Evolutionary conservation across 2,329 filamentous ascomycete genomes (phyloP), one percentile per base, ranked within the genome.

Genomic region (Ophiocordyceps camponoti-saundersi): DNA sequence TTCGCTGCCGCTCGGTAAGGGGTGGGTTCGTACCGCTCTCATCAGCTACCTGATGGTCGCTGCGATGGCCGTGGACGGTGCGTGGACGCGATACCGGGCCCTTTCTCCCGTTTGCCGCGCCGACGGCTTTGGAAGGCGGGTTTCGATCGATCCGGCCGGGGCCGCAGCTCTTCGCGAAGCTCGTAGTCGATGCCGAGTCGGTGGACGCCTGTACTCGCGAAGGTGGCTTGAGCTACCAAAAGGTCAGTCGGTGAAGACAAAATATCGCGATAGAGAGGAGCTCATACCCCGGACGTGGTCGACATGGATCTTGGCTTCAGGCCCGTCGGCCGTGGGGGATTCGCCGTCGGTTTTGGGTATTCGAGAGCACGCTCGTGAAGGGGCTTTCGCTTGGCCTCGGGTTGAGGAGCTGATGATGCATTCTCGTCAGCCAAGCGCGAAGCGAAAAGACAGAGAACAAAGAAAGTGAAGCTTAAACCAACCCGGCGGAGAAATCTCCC

Each of bases 321-420:
- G 34, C 59, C n/a, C 18, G n/a, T 57, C 39, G 65, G 60, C 52
- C 67, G 68, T 48, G 62, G 57, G 47, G 61, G 67, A 58, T 48
- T 46, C 12, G 18, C 39, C 11, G 47, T 8, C 6, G 47, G 2
- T 21, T 45, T 40, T 18, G 64, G 60, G 50, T 68, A 71, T 49
- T 82, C 77, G 50, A 61, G 70, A 30, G 70, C 75, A 52, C 68
- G 67, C 48, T 80, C 74, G 20, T 61, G 62, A 23, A 80, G 61
- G 15, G 73, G 75, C 55, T 77, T 78, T 48, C 79, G 69, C 61
- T 83, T 82, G 3, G 75, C 56, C 45, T 77, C 71, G 20, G 77
- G 69, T 55, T 76, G 68, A 21, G 64, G 53, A 46, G 69, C 76
- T 79, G 11, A 39, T 16, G 10, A 18, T 11, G 3, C 36, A 18